Percentiles rank a stretch among this genome's conserved stretches.
These are phyloP conservation scores for Suhomyces pyralidae DNA, from an alignment of 805 yeast genomes.

Conservation along the genomic window DNA sequence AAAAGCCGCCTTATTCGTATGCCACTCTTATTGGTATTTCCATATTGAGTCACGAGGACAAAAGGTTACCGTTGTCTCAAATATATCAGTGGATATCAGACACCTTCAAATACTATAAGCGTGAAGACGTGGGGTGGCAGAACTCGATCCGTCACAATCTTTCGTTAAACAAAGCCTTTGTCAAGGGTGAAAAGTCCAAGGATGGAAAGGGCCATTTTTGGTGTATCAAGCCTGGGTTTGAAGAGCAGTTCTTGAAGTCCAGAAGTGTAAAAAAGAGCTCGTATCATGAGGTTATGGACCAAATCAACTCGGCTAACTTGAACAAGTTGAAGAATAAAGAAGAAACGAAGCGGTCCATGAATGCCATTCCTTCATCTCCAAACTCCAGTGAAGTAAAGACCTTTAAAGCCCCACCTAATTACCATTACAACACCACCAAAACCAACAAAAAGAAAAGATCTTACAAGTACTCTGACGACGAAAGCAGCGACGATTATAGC, in stretches of 20 bases:
- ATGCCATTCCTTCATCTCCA: slow-evolving; percentile 33
- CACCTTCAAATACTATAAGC: slow-evolving; percentile 78
- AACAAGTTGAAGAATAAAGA: slow-evolving; percentile 5
- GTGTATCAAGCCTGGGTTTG: slow-evolving; percentile 83
- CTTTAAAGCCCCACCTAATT: background rate
- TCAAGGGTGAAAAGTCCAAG: slow-evolving; percentile 85
- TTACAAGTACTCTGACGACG: slow-evolving; percentile 14
- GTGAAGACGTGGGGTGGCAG: slow-evolving; percentile 94
- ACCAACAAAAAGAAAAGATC: slow-evolving; percentile 4
- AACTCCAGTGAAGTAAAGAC: slow-evolving; percentile 7
- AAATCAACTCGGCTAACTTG: slow-evolving; percentile 19
- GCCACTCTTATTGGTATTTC: slow-evolving; percentile 95
- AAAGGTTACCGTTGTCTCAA: slow-evolving; percentile 49
- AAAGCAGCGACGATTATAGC: slow-evolving; percentile 14
- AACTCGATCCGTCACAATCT: slow-evolving; percentile 93
- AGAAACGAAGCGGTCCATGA: slow-evolving; percentile 15
- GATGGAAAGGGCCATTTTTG: slow-evolving; percentile 93
- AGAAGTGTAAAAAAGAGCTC: slow-evolving; percentile 47
- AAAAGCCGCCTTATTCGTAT: slow-evolving; percentile 90
- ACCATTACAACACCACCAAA: background rate
- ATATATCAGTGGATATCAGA: slow-evolving; percentile 90
- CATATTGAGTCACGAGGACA: slow-evolving; percentile 69
- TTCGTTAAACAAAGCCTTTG: slow-evolving; percentile 88
- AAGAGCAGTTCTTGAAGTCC: slow-evolving; percentile 71
- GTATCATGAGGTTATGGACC: slow-evolving; percentile 44